Percentiles rank a stretch among this genome's conserved stretches.
These are phyloP conservation scores for Erodium chrysanthum DNA, from an alignment of 441 rosid species.

Conservation along the genomic window DNA sequence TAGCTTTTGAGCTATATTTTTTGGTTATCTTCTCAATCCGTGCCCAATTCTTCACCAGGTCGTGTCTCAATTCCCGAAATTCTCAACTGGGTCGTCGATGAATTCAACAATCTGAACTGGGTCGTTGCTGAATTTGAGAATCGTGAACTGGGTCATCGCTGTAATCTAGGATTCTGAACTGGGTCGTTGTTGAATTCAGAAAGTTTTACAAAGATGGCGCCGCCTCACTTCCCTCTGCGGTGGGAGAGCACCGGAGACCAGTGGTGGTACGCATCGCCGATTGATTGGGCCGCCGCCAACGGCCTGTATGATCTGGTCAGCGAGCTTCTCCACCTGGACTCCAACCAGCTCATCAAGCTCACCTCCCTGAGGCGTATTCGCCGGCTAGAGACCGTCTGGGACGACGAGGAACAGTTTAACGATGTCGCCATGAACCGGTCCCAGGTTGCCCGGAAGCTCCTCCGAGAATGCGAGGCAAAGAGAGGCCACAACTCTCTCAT, in stretches of 20 bases:
- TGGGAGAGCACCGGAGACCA: slow-evolving; percentile 98
- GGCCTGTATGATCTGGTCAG: slow-evolving; percentile 73
- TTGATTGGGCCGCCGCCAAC: slow-evolving; percentile 92
- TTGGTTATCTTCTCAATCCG: background rate
- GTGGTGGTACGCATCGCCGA: slow-evolving; percentile 98
- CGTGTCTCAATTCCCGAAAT: background rate
- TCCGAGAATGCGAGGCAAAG: slow-evolving; percentile 37
- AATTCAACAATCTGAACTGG: slow-evolving; percentile 2
- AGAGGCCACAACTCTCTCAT: slow-evolving; percentile 49
- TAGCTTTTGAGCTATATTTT: background rate
- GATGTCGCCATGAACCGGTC: slow-evolving; percentile 63
- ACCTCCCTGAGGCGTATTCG: slow-evolving; percentile 90
- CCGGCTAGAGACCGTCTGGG: slow-evolving; percentile 98
- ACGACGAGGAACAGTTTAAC: slow-evolving; percentile 49
- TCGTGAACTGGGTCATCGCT: slow-evolving; percentile 10
- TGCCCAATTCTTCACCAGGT: background rate
- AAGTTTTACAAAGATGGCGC: slow-evolving; percentile 33
- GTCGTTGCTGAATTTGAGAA: background rate
- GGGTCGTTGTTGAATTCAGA: background rate
- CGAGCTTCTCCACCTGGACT: slow-evolving; percentile 75
- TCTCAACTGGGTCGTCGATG: background rate
- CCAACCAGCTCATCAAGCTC: slow-evolving; percentile 87
- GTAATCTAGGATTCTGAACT: background rate
- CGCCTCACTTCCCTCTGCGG: slow-evolving; percentile 71
- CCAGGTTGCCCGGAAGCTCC: slow-evolving; percentile 49